These are phyloP conservation scores for Heliamphora exappendiculata DNA, from an alignment of 148 eudicot genomes.

Conservation along the genomic window DNA sequence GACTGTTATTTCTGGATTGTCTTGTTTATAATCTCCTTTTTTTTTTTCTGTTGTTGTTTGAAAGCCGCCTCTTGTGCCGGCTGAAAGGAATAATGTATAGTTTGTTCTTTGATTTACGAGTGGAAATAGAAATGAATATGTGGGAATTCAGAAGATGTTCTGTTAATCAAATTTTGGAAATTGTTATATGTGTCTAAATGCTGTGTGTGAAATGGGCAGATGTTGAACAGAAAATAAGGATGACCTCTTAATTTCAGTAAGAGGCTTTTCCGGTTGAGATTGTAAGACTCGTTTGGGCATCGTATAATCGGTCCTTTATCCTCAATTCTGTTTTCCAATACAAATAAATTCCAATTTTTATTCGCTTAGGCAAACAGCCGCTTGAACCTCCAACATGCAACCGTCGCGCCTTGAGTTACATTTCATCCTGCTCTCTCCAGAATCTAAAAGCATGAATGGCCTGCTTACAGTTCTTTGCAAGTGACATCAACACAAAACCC, in stretches of 20 bases:
- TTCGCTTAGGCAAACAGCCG: neutral
- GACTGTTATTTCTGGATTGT: neutral
- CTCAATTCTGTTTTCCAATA: neutral
- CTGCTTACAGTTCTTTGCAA: neutral
- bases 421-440: neutral
- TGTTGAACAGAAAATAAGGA: neutral
- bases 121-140: constrained; percentile 11
- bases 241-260: neutral
- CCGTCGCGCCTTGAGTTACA: too few species aligned
- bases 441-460: neutral
- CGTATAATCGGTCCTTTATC: neutral
- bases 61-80: constrained; percentile 10
- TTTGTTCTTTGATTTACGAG: neutral
- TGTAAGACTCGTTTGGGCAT: neutral
- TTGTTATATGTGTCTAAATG: neutral
- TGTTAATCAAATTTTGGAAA: neutral
- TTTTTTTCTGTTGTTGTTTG: neutral
- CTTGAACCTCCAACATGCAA: too few species aligned
- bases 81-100: constrained; percentile 30
- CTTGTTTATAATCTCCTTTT: constrained; percentile 2
- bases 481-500: neutral
- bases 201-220: neutral
- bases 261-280: neutral
- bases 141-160: neutral
- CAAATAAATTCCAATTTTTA: neutral